Base-by-base conservation (phyloP, 176 grass and related monocot genomes). In the Bromus sterilis region DNA sequence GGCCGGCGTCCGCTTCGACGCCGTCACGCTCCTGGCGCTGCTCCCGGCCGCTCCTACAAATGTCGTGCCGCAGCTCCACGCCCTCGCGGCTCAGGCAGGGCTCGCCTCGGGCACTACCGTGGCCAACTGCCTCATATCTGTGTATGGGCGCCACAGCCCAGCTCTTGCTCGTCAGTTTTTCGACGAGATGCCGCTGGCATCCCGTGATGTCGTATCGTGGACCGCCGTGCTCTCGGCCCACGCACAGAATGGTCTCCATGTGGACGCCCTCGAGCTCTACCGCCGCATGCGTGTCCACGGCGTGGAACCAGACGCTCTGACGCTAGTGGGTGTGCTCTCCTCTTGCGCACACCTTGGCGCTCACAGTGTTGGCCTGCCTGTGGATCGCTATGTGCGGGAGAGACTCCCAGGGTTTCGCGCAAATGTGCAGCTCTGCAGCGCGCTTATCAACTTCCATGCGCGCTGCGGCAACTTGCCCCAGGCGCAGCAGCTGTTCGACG, bases 361-460 rank as follows among this genome's bases (percentile, higher is more conserved):
- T 28, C 49, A 66, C 41, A 20, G 75, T 14, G 62, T 88, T 11
- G 91, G 88, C 72, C 41, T 46, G 20, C 77, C 32, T n/a, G 83
- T 88, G 12, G 88, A 88, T 23, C 63, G 3, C 11, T 86, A 81
- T 39, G 66, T 91, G 30, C 57, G 35, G 42, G 59, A 70, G 70
- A 83, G 34, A 16, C 2, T 72, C 37, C 80, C 76, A 14, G 61
- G 69, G 9, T 81, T 84, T 71, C 33, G 16, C 76, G 7, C 80
- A 46, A 94, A 94, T 55, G 31, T 86, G 64, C 81, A 88, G 43
- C 74, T 94, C n/a, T 88, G 84, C 83, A 91, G 91, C 39, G 89
- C 86, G 42, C 83, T 94, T 24, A 84, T 91, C 76, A 94, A 88
- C 59, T 87, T 94, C 76, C 86, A 94, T 39, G 83, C 80, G 2